These are phyloP conservation scores for Petunia axillaris DNA, from an alignment of 257 asterid species.

Conservation along the genomic window DNA sequence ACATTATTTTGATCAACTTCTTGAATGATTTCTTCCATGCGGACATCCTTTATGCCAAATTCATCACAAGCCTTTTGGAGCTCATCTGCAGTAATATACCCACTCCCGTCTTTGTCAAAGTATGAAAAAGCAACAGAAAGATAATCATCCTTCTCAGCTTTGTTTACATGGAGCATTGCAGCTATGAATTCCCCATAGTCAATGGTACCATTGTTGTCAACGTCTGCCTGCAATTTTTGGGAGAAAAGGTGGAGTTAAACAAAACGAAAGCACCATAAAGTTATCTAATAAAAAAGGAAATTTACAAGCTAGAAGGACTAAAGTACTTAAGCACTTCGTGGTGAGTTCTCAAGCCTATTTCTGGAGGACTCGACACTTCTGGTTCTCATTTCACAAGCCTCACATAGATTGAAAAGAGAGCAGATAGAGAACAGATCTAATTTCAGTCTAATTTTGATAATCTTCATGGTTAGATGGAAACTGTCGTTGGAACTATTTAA, in stretches of 20 bases:
- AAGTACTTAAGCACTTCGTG: background rate
- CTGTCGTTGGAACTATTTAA: background rate
- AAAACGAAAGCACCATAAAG: background rate
- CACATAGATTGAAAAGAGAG: background rate
- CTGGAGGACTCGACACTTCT: background rate
- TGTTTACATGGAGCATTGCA: constrained; percentile 37
- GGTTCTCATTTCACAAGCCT: background rate
- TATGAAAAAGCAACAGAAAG: constrained; percentile 39
- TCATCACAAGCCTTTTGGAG: constrained; percentile 41
- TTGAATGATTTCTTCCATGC: constrained; percentile 39
- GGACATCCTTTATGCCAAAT: constrained; percentile 37
- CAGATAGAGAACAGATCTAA: background rate
- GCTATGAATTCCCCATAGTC: constrained; percentile 44
- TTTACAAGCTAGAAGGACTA: background rate
- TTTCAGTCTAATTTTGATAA: constrained; percentile 18
- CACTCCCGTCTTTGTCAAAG: constrained; percentile 44
- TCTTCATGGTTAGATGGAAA: constrained; percentile 7
- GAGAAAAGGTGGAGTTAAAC: background rate
- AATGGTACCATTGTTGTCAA: constrained; percentile 40
- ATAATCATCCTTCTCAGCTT: constrained; percentile 39
- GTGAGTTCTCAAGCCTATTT: background rate
- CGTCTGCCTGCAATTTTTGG: constrained; percentile 33
- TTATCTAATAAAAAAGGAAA: background rate
- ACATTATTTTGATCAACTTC: constrained; percentile 44
- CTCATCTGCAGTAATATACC: constrained; percentile 42